Evolutionary conservation across 2,329 filamentous ascomycete genomes (phyloP), one percentile per base, ranked within the genome.

Genomic region (Truncatella angustata): DNA sequence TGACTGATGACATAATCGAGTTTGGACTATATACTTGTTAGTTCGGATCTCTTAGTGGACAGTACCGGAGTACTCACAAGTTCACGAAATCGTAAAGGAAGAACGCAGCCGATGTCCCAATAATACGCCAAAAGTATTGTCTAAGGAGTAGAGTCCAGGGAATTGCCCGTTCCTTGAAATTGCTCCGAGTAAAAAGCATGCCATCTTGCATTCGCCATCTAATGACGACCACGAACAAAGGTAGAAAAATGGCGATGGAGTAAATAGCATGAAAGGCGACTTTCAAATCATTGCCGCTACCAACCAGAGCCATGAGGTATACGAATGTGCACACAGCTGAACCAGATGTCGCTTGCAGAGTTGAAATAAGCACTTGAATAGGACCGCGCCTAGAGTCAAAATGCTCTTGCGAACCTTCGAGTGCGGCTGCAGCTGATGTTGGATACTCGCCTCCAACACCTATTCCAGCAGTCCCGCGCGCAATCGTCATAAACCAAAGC

Each of bases 61-160:
- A 10, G n/a, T 20, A 12, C 12, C 5, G n/a, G 23, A 5, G 24
- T 9, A 34, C 28, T 47, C 14, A 47, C 44, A 73, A 72, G 4
- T 71, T 71, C 32, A 76, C 69, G 53, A 73, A 78, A 56, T 79
- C 73, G 54, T 78, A 77, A 7, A 80, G 69, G 58, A 80, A 80
- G 73, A 76, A 81, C 28, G 78, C 76, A 10, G 73, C 70, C 42
- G 70, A 76, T 3, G 78, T 79, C 3, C 75, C 72, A 16, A 71
- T 59, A 6, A 79, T 60, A 3, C 71, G 63, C 53, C 68, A 71
- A 74, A 75, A 78, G 60, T 79, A 79, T 51, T 69, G 76, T 35
- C 66, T 68, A 5, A 74, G 39, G 14, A 66, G 49, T 5, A 56
- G 76, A 63, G 0, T 77, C 62, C 3, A 45, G 9, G 67, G 62